Evolutionary conservation across 1,284 basidiomycete genomes (phyloP).

Genomic region (Cutaneotrichosporon daszewskae): DNA sequence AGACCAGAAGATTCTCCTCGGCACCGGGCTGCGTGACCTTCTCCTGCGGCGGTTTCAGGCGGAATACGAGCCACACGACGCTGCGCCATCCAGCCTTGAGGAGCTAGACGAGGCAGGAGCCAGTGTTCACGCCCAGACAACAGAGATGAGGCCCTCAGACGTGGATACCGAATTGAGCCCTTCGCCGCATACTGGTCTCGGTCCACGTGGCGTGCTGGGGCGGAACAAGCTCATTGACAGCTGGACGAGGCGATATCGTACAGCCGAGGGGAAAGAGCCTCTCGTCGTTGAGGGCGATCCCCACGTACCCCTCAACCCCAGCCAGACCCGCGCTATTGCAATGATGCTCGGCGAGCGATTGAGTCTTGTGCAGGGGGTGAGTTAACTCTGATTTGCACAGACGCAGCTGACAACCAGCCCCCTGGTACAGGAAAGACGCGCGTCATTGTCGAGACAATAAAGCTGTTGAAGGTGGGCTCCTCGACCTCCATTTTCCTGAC

Average conservation of each 20-base stretch:
- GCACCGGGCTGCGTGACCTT: slow-evolving; percentile 64
- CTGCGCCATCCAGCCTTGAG: no score
- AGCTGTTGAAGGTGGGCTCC: slow-evolving; percentile 64
- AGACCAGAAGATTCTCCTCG: slow-evolving; percentile 55
- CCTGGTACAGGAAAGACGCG: slow-evolving; percentile 95
- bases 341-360: slow-evolving; percentile 74
- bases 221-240: slow-evolving; percentile 65
- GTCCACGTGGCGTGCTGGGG: slow-evolving; percentile 55
- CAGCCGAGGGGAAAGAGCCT: slow-evolving; percentile 52
- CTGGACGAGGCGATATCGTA: slow-evolving; percentile 65
- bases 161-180: slow-evolving; percentile 33
- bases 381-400: slow-evolving; percentile 41
- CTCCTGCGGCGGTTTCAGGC: slow-evolving; percentile 55
- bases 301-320: slow-evolving; percentile 62
- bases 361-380: slow-evolving; percentile 79
- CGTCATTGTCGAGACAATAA: slow-evolving; percentile 79
- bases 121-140: slow-evolving; percentile 16
- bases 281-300: slow-evolving; percentile 76
- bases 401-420: slow-evolving; percentile 54
- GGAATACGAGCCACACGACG: slow-evolving; percentile 22
- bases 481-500: neutral
- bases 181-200: slow-evolving; percentile 1
- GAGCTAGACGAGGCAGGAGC: neutral
- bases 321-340: slow-evolving; percentile 78
- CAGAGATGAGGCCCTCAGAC: slow-evolving; percentile 26